Conservation (phyloP, 163 green algal genomes). For the Prototheca wickerhamii region DNA sequence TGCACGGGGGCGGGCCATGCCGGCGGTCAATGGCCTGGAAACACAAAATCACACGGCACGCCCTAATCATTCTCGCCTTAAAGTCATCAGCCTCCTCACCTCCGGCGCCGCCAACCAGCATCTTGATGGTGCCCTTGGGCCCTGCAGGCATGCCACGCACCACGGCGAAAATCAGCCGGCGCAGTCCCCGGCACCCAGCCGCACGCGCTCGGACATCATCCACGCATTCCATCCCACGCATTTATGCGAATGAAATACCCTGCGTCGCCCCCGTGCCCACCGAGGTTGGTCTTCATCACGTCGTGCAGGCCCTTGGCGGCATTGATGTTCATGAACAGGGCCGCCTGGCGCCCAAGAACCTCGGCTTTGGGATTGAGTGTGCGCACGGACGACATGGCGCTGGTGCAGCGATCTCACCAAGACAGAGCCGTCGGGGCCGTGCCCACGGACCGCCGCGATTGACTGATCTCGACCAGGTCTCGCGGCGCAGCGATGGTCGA, state of each 20-base stretch:
- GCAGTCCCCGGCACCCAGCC: too few species aligned
- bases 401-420: too few species aligned
- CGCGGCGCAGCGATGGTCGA: not conserved
- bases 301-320: slow-evolving; percentile 96
- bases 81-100: slow-evolving; percentile 31
- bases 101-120: slow-evolving; percentile 91
- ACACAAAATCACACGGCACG: not conserved
- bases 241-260: not conserved
- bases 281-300: slow-evolving; percentile 97
- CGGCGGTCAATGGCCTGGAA: not conserved
- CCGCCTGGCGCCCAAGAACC: slow-evolving; percentile 71
- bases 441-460: not conserved
- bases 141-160: slow-evolving; percentile 15
- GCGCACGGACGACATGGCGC: slow-evolving; percentile 70
- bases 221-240: not conserved
- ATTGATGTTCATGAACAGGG: slow-evolving; percentile 99
- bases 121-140: slow-evolving; percentile 98
- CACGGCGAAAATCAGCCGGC: too few species aligned
- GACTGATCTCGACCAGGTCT: not conserved
- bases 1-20: slow-evolving; percentile 22
- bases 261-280: not conserved
- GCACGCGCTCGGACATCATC: too few species aligned
- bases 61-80: not conserved
- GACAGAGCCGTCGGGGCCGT: not conserved
- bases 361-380: slow-evolving; percentile 94